Base-by-base conservation (phyloP, 768 basidiomycete genomes). In the Cystofilobasidium ferigula region DNA sequence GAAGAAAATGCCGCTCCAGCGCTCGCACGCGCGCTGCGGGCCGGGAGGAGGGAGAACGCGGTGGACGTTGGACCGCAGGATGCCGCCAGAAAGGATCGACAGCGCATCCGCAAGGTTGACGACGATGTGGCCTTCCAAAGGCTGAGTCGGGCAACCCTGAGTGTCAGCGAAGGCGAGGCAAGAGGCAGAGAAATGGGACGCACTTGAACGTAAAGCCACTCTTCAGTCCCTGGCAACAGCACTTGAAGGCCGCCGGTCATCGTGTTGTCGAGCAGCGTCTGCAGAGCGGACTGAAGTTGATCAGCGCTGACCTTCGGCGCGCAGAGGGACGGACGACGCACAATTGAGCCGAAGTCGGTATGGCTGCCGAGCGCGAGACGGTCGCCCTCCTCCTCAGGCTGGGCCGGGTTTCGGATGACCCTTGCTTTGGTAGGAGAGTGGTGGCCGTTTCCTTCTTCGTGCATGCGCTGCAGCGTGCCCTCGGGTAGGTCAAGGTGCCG, bases 21-120 rank as follows among this genome's bases (percentile, higher is more conserved):
- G 43, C 2, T 61, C 34, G 30, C 67, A 68, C 0, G 10, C 26
- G 18, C 56, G 61, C 34, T 68, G 67, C 2, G 43, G 32, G 2
- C 61, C 61, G 8, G 67, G 67, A 0, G 67, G 67, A 26, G 67
- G 67, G 9, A 63, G 43, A 3, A 68, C 67, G 26, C 67, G 61
- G 35, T 68, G 67, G 35, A 68, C 45, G 35, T 68, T 68, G 0
- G 67, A 68, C 20, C 57, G 61, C 65, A 68, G 62, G 54, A 68
- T 62, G 4, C 67, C 67, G 2, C 67, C 67, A 16, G 36, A 42
- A 20, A 68, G 26, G 57, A 68, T 58, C 8, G 47, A 38, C 2
- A 68, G 45, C 1, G 60, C 54, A 32, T 68, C 67, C n/a, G 67
- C 67, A 9, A 68, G 34, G 62, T 68, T 68, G 35, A 54, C 57